Evolutionary conservation across 768 basidiomycete species (phyloP).

Genomic region (Leccinellum rugosiceps): DNA sequence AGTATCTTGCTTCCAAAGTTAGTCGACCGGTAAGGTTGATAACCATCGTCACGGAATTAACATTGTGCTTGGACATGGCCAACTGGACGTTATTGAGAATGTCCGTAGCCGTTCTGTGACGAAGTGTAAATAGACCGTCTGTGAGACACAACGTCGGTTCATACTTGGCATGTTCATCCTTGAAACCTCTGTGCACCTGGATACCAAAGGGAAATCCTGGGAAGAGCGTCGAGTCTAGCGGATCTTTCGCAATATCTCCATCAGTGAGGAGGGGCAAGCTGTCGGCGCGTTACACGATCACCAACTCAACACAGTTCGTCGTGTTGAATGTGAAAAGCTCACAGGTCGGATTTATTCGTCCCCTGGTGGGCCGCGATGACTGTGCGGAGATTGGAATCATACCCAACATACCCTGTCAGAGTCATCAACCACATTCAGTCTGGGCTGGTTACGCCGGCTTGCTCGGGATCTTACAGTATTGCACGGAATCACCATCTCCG

Average conservation of each 20-base stretch:
- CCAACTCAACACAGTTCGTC: constrained; percentile 14
- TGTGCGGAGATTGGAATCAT: constrained; percentile 32
- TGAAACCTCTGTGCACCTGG: constrained; percentile 46
- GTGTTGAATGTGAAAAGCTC: constrained; percentile 27
- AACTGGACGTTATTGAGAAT: constrained; percentile 41
- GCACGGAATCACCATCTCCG: constrained; percentile 39
- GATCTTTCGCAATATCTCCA: constrained; percentile 27
- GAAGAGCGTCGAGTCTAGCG: constrained; percentile 41
- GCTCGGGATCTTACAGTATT: constrained; percentile 35
- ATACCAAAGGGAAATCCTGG: constrained; percentile 41
- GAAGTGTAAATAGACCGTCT: constrained; percentile 8
- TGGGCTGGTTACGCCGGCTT: neutral
- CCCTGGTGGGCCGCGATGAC: constrained; percentile 38
- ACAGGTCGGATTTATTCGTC: constrained; percentile 26
- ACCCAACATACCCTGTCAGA: constrained; percentile 35
- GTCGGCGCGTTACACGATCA: neutral
- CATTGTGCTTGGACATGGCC: constrained; percentile 33
- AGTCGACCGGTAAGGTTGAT: too few relatives aligned
- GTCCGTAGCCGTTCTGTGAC: constrained; percentile 38
- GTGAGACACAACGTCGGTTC: constrained; percentile 1
- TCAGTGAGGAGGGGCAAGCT: constrained; percentile 41
- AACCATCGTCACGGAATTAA: constrained; percentile 39
- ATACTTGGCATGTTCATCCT: constrained; percentile 40
- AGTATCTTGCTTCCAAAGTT: too few relatives aligned
- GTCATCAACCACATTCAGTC: neutral